A percentile compares a stretch with the other conserved stretches of the same genome.
Conservation (phyloP, 768 basidiomycete genomes). For the Paxillus ammoniavirescens region DNA sequence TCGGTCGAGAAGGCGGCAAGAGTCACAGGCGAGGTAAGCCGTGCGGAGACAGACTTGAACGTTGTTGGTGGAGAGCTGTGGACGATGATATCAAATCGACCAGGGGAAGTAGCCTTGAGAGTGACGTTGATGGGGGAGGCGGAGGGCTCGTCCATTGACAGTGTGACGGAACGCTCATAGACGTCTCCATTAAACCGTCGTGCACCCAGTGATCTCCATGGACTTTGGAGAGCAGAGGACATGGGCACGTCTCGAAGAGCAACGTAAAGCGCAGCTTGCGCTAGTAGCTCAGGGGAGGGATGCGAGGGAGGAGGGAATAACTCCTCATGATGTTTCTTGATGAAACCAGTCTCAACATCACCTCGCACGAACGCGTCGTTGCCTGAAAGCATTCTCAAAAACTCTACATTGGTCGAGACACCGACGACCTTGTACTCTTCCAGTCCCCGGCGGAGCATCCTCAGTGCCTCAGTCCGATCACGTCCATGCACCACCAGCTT, state of each 20-base stretch:
- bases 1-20: constrained; percentile 48
- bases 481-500: constrained; percentile 88
- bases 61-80: constrained; percentile 26
- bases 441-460: constrained; percentile 75
- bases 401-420: constrained; percentile 89
- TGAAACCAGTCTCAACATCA: constrained; percentile 92
- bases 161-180: constrained; percentile 56
- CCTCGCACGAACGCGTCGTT: constrained; percentile 74
- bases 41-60: constrained; percentile 55
- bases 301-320: constrained; percentile 69
- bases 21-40: constrained; percentile 51
- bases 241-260: constrained; percentile 58
- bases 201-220: constrained; percentile 70
- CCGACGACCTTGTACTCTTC: constrained; percentile 91
- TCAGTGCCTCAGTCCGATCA: constrained; percentile 80
- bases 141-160: constrained; percentile 56
- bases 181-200: constrained; percentile 78
- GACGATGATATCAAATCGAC: constrained; percentile 55
- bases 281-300: constrained; percentile 63
- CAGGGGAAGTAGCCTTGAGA: constrained; percentile 41
- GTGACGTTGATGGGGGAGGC: constrained; percentile 37
- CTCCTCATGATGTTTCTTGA: constrained; percentile 81
- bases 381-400: constrained; percentile 73
- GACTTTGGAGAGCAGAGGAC: constrained; percentile 38
- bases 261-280: constrained; percentile 78